These are phyloP conservation scores for Pelagophyceae sp. DNA, from an alignment of 352 stramenopile genomes.

Conservation along the genomic window DNA sequence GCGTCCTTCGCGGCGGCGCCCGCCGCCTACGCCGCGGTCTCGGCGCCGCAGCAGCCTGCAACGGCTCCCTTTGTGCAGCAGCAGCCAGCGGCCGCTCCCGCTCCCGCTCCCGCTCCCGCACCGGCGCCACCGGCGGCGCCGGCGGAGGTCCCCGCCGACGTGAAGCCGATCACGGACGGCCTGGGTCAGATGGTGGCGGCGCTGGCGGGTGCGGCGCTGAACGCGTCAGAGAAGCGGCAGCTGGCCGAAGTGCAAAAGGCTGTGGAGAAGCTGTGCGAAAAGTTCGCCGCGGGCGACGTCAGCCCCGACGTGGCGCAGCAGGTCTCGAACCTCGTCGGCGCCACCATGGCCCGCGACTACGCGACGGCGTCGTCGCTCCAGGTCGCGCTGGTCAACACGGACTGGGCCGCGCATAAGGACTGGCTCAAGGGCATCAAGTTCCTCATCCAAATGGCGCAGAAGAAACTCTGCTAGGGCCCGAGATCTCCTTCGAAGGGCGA, in stretches of 20 bases:
- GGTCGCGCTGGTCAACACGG: slow-evolving; percentile 74
- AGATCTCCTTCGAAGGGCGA: too few relatives aligned
- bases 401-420: slow-evolving; percentile 93
- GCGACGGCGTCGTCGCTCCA: slow-evolving; percentile 56
- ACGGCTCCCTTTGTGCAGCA: not conserved
- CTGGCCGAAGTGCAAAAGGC: slow-evolving; percentile 53
- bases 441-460: slow-evolving; percentile 78
- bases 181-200: slow-evolving; percentile 41
- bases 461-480: slow-evolving; percentile 33
- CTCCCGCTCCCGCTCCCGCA: not conserved
- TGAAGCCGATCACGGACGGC: slow-evolving; percentile 42
- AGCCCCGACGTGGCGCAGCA: slow-evolving; percentile 43
- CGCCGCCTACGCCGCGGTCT: too few relatives aligned
- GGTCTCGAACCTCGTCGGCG: slow-evolving; percentile 40
- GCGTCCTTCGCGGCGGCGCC: too few relatives aligned
- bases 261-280: slow-evolving; percentile 52
- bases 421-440: slow-evolving; percentile 93
- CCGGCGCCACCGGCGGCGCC: not conserved
- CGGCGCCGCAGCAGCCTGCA: not conserved
- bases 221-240: slow-evolving; percentile 53
- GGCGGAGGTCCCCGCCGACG: not conserved
- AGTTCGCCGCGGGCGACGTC: slow-evolving; percentile 45
- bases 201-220: slow-evolving; percentile 34
- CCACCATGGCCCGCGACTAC: slow-evolving; percentile 45
- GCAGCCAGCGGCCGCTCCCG: not conserved